Evolutionary conservation across 208 protist genomes (phyloP), one percentile per base, ranked within the genome.

Genomic region (Naegleria gruberi): DNA sequence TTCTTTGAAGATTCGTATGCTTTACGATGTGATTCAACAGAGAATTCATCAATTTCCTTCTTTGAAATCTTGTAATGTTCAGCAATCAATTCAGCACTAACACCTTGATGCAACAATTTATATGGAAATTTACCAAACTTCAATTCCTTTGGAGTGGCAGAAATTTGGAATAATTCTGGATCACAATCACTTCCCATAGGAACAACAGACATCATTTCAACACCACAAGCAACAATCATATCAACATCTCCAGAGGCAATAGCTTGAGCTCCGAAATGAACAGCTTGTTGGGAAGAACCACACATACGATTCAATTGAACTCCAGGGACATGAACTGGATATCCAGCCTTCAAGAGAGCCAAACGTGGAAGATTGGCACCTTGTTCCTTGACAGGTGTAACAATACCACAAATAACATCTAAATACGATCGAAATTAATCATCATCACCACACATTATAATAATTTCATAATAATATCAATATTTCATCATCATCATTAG

Each of bases 261-360:
- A 10, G 90, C 93, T 81, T 94, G 93, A 34, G 91, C 30, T 30
- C 90, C 93, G 43, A 94, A 93, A 57, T 94, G 92, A 30, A 95
- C 23, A 23, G 92, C 90, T 91, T 94, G 92, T 87, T 94, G 89
- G 51, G 83, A 45, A 42, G 73, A 90, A 57, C 93, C 93, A 90
- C 93, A 94, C 93, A 94, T 92, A 77, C 93, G 65, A 89, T 94
- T 94, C 5, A 94, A 41, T 90, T 93, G 92, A 12, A 94, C 92
- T 34, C 57, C 93, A 40, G 93, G 93, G 7, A 95, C 93, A 40
- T 19, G 8, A 8, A 88, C 47, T 42, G 93, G 93, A 19, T 94
- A 90, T 34, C 84, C 84, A 37, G 92, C 92, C 45, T 91, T 92
- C 1, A 94, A 88, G 30, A 85, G 30, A 74, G 92, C 92, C 26